These are phyloP conservation scores for Fremontodendron californicum DNA, from an alignment of 345 rosid species.

Conservation along the genomic window DNA sequence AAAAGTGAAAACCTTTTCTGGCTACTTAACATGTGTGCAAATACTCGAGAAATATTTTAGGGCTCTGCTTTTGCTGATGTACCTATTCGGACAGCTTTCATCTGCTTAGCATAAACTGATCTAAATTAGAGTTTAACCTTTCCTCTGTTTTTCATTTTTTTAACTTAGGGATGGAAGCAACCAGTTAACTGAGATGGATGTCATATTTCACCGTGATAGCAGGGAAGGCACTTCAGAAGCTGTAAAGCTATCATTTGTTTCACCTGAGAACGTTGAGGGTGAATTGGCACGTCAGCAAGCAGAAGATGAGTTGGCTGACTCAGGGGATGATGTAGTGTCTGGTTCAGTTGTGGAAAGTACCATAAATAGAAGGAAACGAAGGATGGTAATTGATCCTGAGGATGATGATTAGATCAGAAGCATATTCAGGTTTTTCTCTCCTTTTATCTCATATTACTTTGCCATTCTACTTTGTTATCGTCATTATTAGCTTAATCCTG, in stretches of 20 bases:
- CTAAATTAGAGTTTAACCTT: background rate
- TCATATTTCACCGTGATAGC: conserved; percentile 12
- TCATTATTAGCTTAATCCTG: background rate
- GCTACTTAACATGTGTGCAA: background rate
- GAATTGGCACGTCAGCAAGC: conserved; percentile 23
- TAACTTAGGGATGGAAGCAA: conserved; percentile 35
- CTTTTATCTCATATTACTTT: background rate
- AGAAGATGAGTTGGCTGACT: conserved; percentile 49
- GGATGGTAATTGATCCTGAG: conserved; percentile 56
- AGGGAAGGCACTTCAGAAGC: conserved; percentile 27
- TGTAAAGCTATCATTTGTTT: conserved; percentile 9
- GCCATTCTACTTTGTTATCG: background rate
- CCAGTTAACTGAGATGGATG: conserved; percentile 18
- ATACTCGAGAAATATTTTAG: background rate
- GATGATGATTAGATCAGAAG: conserved; percentile 50
- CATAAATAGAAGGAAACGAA: conserved; percentile 46
- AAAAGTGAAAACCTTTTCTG: background rate
- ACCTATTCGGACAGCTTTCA: background rate
- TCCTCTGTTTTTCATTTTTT: background rate
- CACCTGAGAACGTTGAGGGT: conserved; percentile 16
- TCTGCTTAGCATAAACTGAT: background rate
- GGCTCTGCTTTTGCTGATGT: background rate
- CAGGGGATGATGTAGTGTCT: conserved; percentile 30
- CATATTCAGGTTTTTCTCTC: conserved; percentile 8
- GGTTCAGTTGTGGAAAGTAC: conserved; percentile 22